Evolutionary conservation across 495 filamentous ascomycete species (phyloP).

Genomic region (Penicillium subrubescens): DNA sequence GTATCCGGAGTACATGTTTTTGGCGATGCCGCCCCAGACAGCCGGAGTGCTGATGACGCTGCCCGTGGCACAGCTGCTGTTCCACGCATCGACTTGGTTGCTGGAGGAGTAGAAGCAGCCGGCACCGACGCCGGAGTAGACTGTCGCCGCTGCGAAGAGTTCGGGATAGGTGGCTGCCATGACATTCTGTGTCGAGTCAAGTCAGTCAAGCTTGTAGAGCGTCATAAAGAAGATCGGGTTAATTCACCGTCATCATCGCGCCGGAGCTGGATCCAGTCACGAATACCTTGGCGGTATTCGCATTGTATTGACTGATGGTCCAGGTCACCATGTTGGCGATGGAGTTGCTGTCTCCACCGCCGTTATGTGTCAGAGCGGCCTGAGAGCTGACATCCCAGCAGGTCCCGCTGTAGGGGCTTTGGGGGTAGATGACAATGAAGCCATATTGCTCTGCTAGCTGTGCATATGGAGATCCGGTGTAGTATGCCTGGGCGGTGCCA

Average conservation of each 20-base stretch:
- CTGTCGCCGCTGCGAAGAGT: neutral
- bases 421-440: slow-evolving; percentile 6
- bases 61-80: slow-evolving; percentile 1
- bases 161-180: slow-evolving; percentile 2
- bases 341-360: neutral
- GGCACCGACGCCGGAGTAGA: neutral
- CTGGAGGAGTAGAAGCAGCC: slow-evolving; percentile 3
- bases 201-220: neutral
- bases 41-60: neutral
- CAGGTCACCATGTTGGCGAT: slow-evolving; percentile 5
- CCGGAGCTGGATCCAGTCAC: slow-evolving; percentile 1
- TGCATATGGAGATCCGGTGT: slow-evolving; percentile 1
- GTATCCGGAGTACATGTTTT: neutral
- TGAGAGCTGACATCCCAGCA: slow-evolving; percentile 6
- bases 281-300: slow-evolving; percentile 1
- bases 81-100: slow-evolving; percentile 5
- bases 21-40: neutral
- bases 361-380: slow-evolving; percentile 1
- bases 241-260: neutral
- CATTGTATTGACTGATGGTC: slow-evolving; percentile 4
- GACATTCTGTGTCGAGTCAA: neutral
- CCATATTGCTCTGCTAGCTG: slow-evolving; percentile 4
- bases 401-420: slow-evolving; percentile 1
- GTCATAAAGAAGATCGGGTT: neutral
- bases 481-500: slow-evolving; percentile 2